These are phyloP conservation scores for Emericellopsis terricola DNA, from an alignment of 495 filamentous ascomycete genomes.

Conservation along the genomic window DNA sequence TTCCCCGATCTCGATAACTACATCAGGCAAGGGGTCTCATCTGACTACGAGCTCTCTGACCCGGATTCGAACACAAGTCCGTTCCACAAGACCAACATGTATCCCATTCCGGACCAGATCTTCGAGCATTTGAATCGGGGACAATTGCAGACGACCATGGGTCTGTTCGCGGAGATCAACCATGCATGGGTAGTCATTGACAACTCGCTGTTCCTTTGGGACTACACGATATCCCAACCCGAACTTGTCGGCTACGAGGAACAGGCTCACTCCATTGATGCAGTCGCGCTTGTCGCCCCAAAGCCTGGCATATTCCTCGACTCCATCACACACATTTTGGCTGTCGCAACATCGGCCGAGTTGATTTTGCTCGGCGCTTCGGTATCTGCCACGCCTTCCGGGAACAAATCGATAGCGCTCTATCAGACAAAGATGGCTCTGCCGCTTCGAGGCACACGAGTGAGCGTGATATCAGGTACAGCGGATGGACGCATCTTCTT, in stretches of 20 bases:
- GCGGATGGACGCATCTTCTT: conserved; percentile 83
- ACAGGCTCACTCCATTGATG: conserved; percentile 65
- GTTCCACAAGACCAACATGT: conserved; percentile 64
- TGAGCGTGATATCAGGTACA: conserved; percentile 62
- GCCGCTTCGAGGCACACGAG: conserved; percentile 45
- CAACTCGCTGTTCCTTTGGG: conserved; percentile 91
- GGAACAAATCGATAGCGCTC: conserved; percentile 49
- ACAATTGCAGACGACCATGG: conserved; percentile 72
- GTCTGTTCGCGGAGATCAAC: conserved; percentile 77
- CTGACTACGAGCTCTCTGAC: conserved; percentile 65
- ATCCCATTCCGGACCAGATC: conserved; percentile 73
- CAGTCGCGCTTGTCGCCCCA: conserved; percentile 66
- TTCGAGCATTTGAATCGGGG: conserved; percentile 79
- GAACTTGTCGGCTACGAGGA: conserved; percentile 89
- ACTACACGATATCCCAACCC: conserved; percentile 76
- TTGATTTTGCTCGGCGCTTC: conserved; percentile 70
- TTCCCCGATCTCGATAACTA: conserved; percentile 87
- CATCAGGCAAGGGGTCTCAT: conserved; percentile 71
- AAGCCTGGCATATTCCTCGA: conserved; percentile 69
- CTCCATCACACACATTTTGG: conserved; percentile 67
- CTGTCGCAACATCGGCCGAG: conserved; percentile 70
- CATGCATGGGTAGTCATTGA: conserved; percentile 95
- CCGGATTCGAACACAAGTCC: conserved; percentile 60
- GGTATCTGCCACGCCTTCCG: conserved; percentile 35
- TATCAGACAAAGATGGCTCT: conserved; percentile 74